Percentiles rank a stretch among this genome's conserved stretches.
Conservation (phyloP, 2,329 filamentous ascomycete genomes). For the Ophiostoma angusticollis region DNA sequence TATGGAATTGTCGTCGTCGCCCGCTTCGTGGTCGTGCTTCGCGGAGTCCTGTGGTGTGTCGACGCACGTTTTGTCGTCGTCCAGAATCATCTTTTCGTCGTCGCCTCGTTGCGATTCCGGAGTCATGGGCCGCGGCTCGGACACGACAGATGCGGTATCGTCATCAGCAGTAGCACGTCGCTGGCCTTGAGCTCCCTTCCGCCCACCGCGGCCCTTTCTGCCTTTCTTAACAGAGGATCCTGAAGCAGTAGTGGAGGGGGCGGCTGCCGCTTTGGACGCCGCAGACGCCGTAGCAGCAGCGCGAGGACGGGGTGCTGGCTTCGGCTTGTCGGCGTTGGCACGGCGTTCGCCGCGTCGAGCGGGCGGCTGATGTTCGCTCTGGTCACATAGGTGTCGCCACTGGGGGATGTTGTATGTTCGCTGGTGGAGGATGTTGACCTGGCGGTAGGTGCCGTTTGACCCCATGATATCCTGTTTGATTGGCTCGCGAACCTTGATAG, state of each 20-base stretch:
- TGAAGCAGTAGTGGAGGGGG: not conserved
- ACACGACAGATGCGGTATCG: conserved; percentile 22
- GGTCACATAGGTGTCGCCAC: conserved; percentile 86
- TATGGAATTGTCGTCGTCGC: conserved; percentile 25
- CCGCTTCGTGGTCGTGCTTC: conserved; percentile 16
- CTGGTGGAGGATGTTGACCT: conserved; percentile 93
- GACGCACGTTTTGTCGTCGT: conserved; percentile 13
- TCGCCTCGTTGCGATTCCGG: conserved; percentile 36
- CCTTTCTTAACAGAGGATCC: conserved; percentile 16
- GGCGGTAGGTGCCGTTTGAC: conserved; percentile 86
- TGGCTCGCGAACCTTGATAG: conserved; percentile 86
- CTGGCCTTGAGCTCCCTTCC: conserved; percentile 27
- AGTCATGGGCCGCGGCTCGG: conserved; percentile 43
- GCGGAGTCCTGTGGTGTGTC: conserved; percentile 7
- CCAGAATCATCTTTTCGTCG: conserved; percentile 16
- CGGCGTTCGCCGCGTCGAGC: conserved; percentile 75
- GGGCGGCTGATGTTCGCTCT: conserved; percentile 90
- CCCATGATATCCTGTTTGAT: conserved; percentile 98
- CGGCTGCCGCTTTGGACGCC: conserved; percentile 15
- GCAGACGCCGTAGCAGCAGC: conserved; percentile 16
- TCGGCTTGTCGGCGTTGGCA: conserved; percentile 43
- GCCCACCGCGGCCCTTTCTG: conserved; percentile 11
- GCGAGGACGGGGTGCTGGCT: conserved; percentile 27
- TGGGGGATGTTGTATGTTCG: conserved; percentile 93
- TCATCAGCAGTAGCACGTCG: conserved; percentile 25